These are phyloP conservation scores for Ichthyophthirius multifiliis DNA, from an alignment of 169 alveolate species.

Conservation along the genomic window DNA sequence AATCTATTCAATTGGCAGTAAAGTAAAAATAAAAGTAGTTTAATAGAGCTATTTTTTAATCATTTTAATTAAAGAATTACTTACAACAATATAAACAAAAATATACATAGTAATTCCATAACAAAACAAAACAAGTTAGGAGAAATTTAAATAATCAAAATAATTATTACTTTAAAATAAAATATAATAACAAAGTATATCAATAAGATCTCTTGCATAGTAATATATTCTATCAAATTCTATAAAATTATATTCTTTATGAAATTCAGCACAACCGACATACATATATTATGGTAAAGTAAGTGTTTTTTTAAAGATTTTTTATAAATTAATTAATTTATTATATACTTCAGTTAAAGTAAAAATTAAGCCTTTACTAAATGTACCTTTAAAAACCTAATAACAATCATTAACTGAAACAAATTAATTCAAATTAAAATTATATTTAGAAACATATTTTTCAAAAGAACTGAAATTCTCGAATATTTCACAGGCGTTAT, in stretches of 20 bases:
- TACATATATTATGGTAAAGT: no score
- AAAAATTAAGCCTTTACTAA: no score
- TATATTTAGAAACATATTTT: no score
- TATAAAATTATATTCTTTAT: not conserved
- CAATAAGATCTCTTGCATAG: not conserved
- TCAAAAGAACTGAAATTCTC: no score
- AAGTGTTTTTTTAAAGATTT: no score
- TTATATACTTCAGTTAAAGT: no score
- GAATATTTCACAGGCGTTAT: no score
- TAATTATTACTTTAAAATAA: not conserved
- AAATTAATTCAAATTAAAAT: no score
- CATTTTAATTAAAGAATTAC: not conserved
- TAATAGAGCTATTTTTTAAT: not conserved
- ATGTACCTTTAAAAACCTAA: no score
- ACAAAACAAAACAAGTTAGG: not conserved
- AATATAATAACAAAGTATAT: not conserved
- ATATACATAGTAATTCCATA: not conserved
- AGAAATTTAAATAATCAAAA: not conserved
- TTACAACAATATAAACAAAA: not conserved
- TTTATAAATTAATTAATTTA: no score
- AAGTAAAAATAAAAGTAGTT: not conserved
- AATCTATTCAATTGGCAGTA: not conserved
- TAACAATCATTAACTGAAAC: no score
- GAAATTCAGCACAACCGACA: no score
- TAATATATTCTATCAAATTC: not conserved